phyloP scores from a whole-genome alignment of 2,329 filamentous ascomycete genomes.

The Pseudocercospora pini-densiflorae region DNA sequence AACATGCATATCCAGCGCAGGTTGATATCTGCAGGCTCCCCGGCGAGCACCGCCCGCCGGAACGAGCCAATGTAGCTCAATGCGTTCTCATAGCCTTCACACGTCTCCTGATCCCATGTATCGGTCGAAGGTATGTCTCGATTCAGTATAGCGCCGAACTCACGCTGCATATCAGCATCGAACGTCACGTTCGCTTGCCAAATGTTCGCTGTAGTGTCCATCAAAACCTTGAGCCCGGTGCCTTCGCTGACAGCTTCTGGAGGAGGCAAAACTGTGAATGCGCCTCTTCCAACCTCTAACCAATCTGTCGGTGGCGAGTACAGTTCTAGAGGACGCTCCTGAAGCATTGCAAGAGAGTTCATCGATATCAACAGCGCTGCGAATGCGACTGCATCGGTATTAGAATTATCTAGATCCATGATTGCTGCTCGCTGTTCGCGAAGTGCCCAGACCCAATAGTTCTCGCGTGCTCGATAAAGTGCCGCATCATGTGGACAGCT shows the following conservation, averaged over 20 bases:
- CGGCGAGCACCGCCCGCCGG: conserved; percentile 30
- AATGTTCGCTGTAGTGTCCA: conserved; percentile 32
- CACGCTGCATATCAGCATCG: conserved; percentile 28
- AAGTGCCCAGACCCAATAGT: conserved; percentile 35
- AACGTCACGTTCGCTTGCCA: conserved; percentile 28
- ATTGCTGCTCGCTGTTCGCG: conserved; percentile 37
- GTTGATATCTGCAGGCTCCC: conserved; percentile 33
- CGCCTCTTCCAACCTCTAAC: conserved; percentile 38
- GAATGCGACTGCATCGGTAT: conserved; percentile 38
- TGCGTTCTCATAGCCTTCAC: conserved; percentile 35
- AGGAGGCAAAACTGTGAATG: conserved; percentile 33
- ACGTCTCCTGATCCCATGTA: conserved; percentile 30
- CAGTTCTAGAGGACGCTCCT: conserved; percentile 33
- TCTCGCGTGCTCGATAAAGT: conserved; percentile 29
- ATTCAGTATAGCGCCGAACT: conserved; percentile 32
- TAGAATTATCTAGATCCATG: conserved; percentile 29
- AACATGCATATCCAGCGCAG: conserved; percentile 41
- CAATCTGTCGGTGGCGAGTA: conserved; percentile 41
- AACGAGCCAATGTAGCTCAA: conserved; percentile 37
- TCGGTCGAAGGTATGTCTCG: conserved; percentile 28
- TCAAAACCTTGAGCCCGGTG: conserved; percentile 31
- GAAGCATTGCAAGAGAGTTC: conserved; percentile 37
- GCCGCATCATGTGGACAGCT: conserved; percentile 24
- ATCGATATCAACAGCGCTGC: conserved; percentile 36
- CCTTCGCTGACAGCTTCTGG: conserved; percentile 30